Conservation (phyloP, 192 early-diverging fungal species). For the Geosiphon pyriformis region DNA sequence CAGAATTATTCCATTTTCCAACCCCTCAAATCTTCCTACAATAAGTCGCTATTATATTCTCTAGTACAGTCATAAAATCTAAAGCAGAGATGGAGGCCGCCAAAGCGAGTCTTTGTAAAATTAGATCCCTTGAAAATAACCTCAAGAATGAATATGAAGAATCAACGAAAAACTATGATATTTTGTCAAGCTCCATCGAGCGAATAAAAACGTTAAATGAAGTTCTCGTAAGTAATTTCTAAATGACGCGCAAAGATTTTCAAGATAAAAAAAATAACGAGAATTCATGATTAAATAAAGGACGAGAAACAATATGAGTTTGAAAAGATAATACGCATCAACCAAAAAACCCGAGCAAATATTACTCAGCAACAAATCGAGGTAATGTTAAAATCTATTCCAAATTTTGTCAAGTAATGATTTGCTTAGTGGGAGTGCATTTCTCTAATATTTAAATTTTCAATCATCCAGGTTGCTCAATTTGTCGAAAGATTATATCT, state of each 20-base stretch:
- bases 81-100: slow-evolving; percentile 9
- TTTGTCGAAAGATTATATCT: background rate
- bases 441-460: slow-evolving; percentile 5
- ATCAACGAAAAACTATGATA: background rate
- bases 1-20: background rate
- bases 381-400: slow-evolving; percentile 3
- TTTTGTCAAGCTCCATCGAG: background rate
- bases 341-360: background rate
- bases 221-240: background rate
- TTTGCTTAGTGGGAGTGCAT: background rate
- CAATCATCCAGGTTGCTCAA: too few species aligned
- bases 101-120: background rate
- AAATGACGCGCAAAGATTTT: background rate
- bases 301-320: slow-evolving; percentile 5
- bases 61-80: slow-evolving; percentile 9
- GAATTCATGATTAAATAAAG: background rate
- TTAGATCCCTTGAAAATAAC: background rate
- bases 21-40: background rate
- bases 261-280: background rate
- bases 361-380: background rate
- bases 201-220: background rate
- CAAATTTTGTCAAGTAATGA: background rate
- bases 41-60: background rate
- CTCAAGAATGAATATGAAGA: slow-evolving; percentile 2
- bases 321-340: background rate